Base-by-base conservation (phyloP, 148 eudicot genomes). In the Heliamphora exappendiculata region DNA sequence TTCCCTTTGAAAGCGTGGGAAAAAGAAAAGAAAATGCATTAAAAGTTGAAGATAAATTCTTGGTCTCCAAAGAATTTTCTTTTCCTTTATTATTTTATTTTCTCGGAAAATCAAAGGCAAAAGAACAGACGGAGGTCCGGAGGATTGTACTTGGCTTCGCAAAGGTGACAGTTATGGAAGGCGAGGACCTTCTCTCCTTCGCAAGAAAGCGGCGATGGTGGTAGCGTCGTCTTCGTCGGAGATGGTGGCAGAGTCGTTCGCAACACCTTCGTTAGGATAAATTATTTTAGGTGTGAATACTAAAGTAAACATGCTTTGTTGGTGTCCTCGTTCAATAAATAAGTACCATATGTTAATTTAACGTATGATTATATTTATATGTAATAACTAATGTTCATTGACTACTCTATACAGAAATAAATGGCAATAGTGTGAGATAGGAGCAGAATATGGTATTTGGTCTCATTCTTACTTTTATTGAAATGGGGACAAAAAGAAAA, bases 121-220 rank as follows among this genome's bases (percentile, higher is more conserved):
- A 37, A 0, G n/a, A 1, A 39, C 2, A 24, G 22, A 63, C 9
- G 13, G 16, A 70, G 29, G 29, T 24, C 39, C 33, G 44, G 11
- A 47, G 57, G 8, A 5, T 20, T n/a, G 72, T 80, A 83, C 83
- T 80, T 83, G 76, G 86, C 86, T 29, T 63, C 73, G 65, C 80
- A 83, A 12, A 80, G 19, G 57, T 47, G 69, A 37, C n/a, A 17
- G 19, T 45, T 59, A 62, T 73, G 78, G 66, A 24, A 83, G 51
- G 86, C 81, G 44, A 83, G 81, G 76, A 83, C 86, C 33, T 13
- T 65, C 76, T 83, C 80, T 16, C 81, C 83, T 73, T 66, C 73
- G 33, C n/a, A 51, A 22, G 68, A 83, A 83, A 42, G 75, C 78
- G 24, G 67, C 58, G 13, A 34, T 73, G 59, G 76, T 76, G 57